Conservation (phyloP, 2,329 filamentous ascomycete genomes). For the Sphaerulina populicola region DNA sequence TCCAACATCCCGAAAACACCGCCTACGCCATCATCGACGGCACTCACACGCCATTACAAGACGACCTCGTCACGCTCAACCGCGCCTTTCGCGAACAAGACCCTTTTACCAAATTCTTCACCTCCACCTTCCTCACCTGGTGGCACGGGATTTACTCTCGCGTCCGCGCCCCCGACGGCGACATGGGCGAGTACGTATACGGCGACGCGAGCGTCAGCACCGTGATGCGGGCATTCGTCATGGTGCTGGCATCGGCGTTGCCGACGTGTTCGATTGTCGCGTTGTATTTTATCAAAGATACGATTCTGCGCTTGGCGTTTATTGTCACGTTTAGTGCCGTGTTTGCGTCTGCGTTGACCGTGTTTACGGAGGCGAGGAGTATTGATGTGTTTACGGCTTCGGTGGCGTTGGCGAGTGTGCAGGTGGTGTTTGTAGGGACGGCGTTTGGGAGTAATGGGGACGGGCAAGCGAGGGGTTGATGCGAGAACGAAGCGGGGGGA, state of each 20-base stretch:
- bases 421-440: conserved; percentile 27
- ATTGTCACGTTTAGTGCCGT: conserved; percentile 21
- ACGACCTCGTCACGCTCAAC: conserved; percentile 19
- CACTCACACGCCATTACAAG: conserved; percentile 10
- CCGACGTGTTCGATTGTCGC: conserved; percentile 23
- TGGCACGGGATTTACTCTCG: conserved; percentile 11
- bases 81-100: conserved; percentile 15
- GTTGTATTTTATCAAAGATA: conserved; percentile 21
- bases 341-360: conserved; percentile 18
- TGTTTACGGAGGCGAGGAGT: conserved; percentile 22
- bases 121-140: conserved; percentile 9
- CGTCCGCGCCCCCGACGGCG: conserved; percentile 8
- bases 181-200: conserved; percentile 16
- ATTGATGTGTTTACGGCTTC: conserved; percentile 25
- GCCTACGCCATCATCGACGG: conserved; percentile 19
- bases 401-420: conserved; percentile 22
- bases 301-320: conserved; percentile 17
- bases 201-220: conserved; percentile 14
- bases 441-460: conserved; percentile 12
- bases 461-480: too few relatives aligned
- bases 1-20: conserved; percentile 22
- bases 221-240: conserved; percentile 14
- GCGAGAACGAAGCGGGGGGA: too few relatives aligned
- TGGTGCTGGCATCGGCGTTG: conserved; percentile 20
- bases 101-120: conserved; percentile 18